Evolutionary conservation across 179 eudicot genomes (phyloP).

Genomic region (Beta macrorhiza): DNA sequence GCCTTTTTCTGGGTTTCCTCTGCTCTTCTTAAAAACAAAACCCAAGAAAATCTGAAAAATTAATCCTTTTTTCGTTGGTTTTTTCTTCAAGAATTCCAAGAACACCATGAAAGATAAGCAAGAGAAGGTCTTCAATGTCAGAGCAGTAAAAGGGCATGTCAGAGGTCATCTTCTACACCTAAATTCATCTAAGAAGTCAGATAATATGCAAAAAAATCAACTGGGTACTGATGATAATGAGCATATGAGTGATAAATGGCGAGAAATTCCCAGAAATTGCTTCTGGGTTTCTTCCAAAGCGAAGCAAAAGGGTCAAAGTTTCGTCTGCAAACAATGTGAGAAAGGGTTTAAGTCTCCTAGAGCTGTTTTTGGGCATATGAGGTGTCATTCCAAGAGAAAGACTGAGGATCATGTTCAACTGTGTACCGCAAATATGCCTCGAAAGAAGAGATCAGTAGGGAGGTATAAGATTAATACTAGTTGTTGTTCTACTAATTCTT

Average conservation of each 20-base stretch:
- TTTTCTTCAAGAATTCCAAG: neutral
- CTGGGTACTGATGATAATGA: constrained; percentile 19
- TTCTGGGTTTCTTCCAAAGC: constrained; percentile 18
- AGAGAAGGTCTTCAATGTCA: neutral
- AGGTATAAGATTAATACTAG: constrained; percentile 27
- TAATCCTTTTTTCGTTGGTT: neutral
- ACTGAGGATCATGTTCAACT: neutral
- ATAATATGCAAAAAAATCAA: constrained; percentile 3
- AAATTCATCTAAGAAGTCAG: neutral
- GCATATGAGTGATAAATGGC: neutral
- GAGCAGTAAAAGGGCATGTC: constrained; percentile 15
- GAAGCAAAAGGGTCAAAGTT: neutral
- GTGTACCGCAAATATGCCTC: neutral
- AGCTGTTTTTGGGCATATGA: constrained; percentile 38
- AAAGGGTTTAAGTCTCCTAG: constrained; percentile 31
- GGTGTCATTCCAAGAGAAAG: constrained; percentile 23
- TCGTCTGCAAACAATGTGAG: constrained; percentile 27
- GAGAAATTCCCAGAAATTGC: constrained; percentile 5
- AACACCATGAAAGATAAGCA: constrained; percentile 11
- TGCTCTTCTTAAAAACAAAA: neutral
- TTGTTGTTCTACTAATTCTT: constrained; percentile 6
- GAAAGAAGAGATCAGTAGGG: constrained; percentile 32
- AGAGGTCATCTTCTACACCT: neutral
- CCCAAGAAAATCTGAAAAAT: neutral
- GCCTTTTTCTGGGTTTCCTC: constrained; percentile 17